Percentiles rank a stretch among this genome's conserved stretches.
phyloP scores from a whole-genome alignment of 2,329 filamentous ascomycete genomes.

The Sporothrix pseudoabietina region DNA sequence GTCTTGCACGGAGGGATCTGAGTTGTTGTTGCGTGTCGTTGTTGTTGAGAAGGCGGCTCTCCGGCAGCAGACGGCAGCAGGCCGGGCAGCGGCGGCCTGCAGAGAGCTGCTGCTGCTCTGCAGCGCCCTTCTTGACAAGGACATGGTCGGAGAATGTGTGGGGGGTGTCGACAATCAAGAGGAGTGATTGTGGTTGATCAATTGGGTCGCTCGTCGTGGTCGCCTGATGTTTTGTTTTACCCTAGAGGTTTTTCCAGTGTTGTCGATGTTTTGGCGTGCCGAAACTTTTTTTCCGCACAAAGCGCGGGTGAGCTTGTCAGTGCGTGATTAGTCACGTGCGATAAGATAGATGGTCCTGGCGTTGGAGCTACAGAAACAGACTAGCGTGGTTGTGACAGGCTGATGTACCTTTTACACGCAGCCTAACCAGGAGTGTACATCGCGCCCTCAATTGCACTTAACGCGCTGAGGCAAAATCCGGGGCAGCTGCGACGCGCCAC shows the following conservation, averaged over 20 bases:
- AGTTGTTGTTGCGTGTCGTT: not conserved
- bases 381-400: not conserved
- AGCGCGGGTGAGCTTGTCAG: not conserved
- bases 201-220: not conserved
- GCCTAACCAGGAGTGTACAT: not conserved
- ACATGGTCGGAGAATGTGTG: conserved; percentile 19
- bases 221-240: not conserved
- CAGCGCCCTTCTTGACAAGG: conserved; percentile 38
- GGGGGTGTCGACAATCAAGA: not conserved
- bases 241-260: not conserved
- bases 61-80: conserved; percentile 17
- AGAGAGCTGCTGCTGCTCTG: conserved; percentile 37
- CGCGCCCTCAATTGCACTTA: not conserved
- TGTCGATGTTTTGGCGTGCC: not conserved
- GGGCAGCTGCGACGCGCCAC: conserved; percentile 9
- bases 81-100: not conserved
- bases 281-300: conserved; percentile 26
- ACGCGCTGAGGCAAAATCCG: conserved; percentile 21
- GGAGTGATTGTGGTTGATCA: not conserved
- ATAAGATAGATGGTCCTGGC: not conserved
- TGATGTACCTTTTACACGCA: not conserved
- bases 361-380: not conserved
- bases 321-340: conserved; percentile 25
- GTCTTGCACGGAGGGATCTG: not conserved
- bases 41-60: conserved; percentile 8